A percentile compares a stretch with the other conserved stretches of the same genome.
Conservation (phyloP, 805 yeast species). For the Wickerhamiella domercqiae region DNA sequence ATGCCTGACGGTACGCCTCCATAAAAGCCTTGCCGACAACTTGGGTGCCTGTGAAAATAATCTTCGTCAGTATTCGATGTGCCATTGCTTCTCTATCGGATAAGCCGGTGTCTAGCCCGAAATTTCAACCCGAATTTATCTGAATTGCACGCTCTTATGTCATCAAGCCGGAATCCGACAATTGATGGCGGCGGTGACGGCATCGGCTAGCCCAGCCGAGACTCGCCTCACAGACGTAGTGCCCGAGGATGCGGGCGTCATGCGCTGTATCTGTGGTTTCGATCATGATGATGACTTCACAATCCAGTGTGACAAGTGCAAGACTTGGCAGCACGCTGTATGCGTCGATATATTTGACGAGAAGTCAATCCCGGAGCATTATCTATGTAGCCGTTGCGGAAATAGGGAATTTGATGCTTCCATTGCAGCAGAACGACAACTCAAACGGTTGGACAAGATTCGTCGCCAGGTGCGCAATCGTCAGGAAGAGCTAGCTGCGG, state of each 20-base stretch:
- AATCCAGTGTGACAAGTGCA: conserved; percentile 83
- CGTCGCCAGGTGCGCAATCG: conserved; percentile 7
- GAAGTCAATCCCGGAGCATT: conserved; percentile 69
- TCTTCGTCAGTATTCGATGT: conserved; percentile 78
- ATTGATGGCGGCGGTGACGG: neutral
- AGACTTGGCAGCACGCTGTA: conserved; percentile 89
- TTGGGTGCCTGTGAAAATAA: conserved; percentile 83
- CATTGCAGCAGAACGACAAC: conserved; percentile 30
- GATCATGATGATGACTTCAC: conserved; percentile 93
- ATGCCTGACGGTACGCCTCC: conserved; percentile 95
- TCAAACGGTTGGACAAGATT: conserved; percentile 10
- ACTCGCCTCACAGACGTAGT: too few species aligned
- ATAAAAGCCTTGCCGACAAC: conserved; percentile 92
- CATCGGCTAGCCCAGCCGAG: neutral
- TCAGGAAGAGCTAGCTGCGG: neutral
- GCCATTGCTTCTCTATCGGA: conserved; percentile 48
- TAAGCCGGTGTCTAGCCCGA: neutral
- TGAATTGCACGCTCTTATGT: neutral
- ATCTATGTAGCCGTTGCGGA: conserved; percentile 65
- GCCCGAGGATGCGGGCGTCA: conserved; percentile 54
- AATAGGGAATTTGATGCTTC: conserved; percentile 33
- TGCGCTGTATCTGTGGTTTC: conserved; percentile 77
- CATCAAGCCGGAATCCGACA: neutral
- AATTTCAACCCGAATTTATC: neutral
- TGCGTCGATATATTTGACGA: conserved; percentile 66